Evolutionary conservation across 2,329 filamentous ascomycete genomes (phyloP), one percentile per base, ranked within the genome.

Genomic region (Celoporthe dispersa): DNA sequence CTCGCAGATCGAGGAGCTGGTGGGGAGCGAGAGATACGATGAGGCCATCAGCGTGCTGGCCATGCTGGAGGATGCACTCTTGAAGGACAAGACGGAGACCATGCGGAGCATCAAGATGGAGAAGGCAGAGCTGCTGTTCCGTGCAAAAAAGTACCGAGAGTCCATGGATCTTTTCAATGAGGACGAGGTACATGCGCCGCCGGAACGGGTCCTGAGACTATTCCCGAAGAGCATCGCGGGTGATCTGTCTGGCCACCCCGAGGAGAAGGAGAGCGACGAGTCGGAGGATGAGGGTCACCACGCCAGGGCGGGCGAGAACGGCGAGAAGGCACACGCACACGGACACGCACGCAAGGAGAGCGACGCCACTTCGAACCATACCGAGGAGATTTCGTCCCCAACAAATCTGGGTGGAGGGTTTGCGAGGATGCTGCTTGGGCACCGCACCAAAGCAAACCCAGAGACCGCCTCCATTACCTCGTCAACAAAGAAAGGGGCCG

Each of bases 21-120:
- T 97, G 1, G 87, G 90, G 28, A 88, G 87, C 71, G 89, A 87
- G 12, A 87, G 89, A 71, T 93, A 94, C 68, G 95, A 99, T 75
- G 97, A 99, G 80, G 95, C 95, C 0, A 92, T 98, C 72, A 98
- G 94, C 76, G 83, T 99, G 11, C 84, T 98, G 8, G 86, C 88
- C 64, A 94, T 98, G 90, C 87, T 99, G 0, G 96, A 99, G 80
- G 95, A 97, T 80, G 97, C 95, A 0, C 83, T 99, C 31, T 84
- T 99, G 31, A 88, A 89, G 62, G 89, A 97, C 80, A 99, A 99
- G 80, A 85, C 86, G 11, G 90, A 91, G 64, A 91, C 92, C 12
- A 85, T 97, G 71, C 88, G 94, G 37, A 92, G 97, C 75, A 90
- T 97, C 75, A 97, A 95, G 81, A 96, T 97, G 83, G 87, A 92